phyloP scores from a whole-genome alignment of 768 basidiomycete genomes.

The Lentinus tigrinus region DNA sequence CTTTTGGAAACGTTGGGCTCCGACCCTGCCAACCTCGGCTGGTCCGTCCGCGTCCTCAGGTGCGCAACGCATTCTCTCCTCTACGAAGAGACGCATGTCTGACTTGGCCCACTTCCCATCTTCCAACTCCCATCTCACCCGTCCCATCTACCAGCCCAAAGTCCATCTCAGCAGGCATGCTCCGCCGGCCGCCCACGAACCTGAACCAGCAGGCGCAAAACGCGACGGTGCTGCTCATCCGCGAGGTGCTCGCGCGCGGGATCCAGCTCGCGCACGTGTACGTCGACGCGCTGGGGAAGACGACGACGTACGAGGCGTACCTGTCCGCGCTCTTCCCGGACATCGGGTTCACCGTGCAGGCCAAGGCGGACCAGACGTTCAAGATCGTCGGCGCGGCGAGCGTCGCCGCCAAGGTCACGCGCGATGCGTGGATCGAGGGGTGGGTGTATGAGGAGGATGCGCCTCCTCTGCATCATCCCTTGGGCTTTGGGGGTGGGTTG shows the following conservation, averaged over 20 bases:
- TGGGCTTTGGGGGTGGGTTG: slow-evolving; percentile 19
- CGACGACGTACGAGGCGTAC: slow-evolving; percentile 81
- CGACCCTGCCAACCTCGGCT: slow-evolving; percentile 69
- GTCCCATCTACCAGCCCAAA: slow-evolving; percentile 60
- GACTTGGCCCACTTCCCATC: no score
- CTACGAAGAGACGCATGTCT: no score
- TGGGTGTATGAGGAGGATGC: slow-evolving; percentile 75
- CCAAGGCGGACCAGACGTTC: slow-evolving; percentile 94
- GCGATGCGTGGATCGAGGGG: slow-evolving; percentile 84
- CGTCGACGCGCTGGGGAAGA: slow-evolving; percentile 92
- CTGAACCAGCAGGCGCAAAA: slow-evolving; percentile 87
- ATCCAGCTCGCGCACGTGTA: slow-evolving; percentile 78
- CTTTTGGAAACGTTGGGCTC: slow-evolving; percentile 68
- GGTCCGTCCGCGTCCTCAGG: slow-evolving; percentile 82
- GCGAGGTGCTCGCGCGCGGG: slow-evolving; percentile 77
- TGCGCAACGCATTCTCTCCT: slow-evolving; percentile 25
- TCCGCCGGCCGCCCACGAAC: slow-evolving; percentile 78
- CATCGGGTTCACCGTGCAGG: slow-evolving; percentile 83
- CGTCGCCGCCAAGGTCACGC: slow-evolving; percentile 96
- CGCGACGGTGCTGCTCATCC: slow-evolving; percentile 86
- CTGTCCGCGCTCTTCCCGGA: slow-evolving; percentile 80
- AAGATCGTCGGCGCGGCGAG: slow-evolving; percentile 97
- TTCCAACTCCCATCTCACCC: not conserved
- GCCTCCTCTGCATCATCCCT: no score
- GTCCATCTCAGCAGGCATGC: slow-evolving; percentile 90